phyloP scores from a whole-genome alignment of 2,329 filamentous ascomycete species.

The Calonectria ilicicola region DNA sequence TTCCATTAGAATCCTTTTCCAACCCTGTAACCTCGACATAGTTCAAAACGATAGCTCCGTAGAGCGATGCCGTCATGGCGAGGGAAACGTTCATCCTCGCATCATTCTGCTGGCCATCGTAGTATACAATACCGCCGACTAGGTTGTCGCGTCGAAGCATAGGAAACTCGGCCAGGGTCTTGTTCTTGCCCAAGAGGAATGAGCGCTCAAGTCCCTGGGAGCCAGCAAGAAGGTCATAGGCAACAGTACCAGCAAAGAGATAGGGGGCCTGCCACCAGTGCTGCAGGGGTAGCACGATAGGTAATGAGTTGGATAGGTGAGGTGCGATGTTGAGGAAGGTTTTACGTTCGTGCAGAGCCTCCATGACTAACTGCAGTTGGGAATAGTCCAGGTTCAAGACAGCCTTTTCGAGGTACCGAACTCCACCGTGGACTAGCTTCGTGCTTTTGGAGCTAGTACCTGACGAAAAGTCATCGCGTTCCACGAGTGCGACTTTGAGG shows the following conservation, averaged over 20 bases:
- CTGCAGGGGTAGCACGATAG: slow-evolving; percentile 85
- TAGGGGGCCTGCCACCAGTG: slow-evolving; percentile 87
- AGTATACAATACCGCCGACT: slow-evolving; percentile 85
- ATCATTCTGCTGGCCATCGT: slow-evolving; percentile 89
- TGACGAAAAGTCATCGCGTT: slow-evolving; percentile 85
- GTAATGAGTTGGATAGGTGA: slow-evolving; percentile 83
- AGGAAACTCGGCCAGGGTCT: slow-evolving; percentile 82
- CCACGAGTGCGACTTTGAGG: slow-evolving; percentile 82
- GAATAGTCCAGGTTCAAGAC: slow-evolving; percentile 88
- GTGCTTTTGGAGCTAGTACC: slow-evolving; percentile 90
- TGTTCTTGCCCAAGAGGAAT: slow-evolving; percentile 82
- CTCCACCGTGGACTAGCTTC: slow-evolving; percentile 87
- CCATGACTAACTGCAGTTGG: slow-evolving; percentile 84
- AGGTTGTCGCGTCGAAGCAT: slow-evolving; percentile 81
- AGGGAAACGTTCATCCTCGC: slow-evolving; percentile 89
- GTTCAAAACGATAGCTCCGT: slow-evolving; percentile 84
- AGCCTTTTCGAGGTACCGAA: slow-evolving; percentile 88
- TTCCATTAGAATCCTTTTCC: slow-evolving; percentile 77
- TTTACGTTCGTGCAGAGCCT: slow-evolving; percentile 84
- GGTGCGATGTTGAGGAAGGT: slow-evolving; percentile 87
- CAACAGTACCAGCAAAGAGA: slow-evolving; percentile 78
- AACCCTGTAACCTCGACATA: slow-evolving; percentile 83
- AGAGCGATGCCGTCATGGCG: slow-evolving; percentile 82
- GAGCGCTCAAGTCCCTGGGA: slow-evolving; percentile 86
- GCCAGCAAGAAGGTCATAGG: slow-evolving; percentile 85